Base-by-base conservation (phyloP, 768 basidiomycete species). In the Suillus subaureus region DNA sequence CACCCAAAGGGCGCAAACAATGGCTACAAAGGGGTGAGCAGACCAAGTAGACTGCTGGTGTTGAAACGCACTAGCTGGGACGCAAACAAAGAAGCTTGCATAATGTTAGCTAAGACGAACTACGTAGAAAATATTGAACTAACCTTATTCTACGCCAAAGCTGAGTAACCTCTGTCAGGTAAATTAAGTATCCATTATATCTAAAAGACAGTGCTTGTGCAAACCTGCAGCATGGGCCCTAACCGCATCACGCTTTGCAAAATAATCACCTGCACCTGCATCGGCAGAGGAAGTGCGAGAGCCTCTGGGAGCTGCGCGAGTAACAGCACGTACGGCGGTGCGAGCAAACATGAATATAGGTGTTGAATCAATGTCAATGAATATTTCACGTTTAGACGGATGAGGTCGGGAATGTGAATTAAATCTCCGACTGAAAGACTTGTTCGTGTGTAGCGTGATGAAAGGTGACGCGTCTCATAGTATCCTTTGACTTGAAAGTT, bases 131-230 rank as follows among this genome's bases (percentile, higher is more conserved):
- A 12, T 18, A 42, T 33, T 33, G n/a, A 7, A 74, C 84, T 60
- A 73, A 90, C 92, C 91, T 91, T 76, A 95, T 92, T 81, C 89
- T 93, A 73, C 92, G 88, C 93, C 93, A 95, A 69, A 95, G 86
- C 63, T 89, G 83, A 61, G 90, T 80, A 35, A 92, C 90, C 66
- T 88, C 93, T 95, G 71, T 43, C 63, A 51, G 45, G 33, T 21
- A 21, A 37, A 49, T 18, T 71, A 67, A 69, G 69, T 51, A 23
- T 33, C 42, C 40, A 63, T 65, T 66, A 55, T 66, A 58, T 62
- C 21, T 68, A 54, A 7, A 40, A 42, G 6, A 45, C 51, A 62
- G 42, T 49, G 61, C 35, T 40, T 74, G 68, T 67, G 69, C 74
- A 55, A 70, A 92, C 91, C 83, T 73, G 79, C 79, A 65, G 91